phyloP scores from a whole-genome alignment of 1,139 yeast species.

The Taiozyma onychis region DNA sequence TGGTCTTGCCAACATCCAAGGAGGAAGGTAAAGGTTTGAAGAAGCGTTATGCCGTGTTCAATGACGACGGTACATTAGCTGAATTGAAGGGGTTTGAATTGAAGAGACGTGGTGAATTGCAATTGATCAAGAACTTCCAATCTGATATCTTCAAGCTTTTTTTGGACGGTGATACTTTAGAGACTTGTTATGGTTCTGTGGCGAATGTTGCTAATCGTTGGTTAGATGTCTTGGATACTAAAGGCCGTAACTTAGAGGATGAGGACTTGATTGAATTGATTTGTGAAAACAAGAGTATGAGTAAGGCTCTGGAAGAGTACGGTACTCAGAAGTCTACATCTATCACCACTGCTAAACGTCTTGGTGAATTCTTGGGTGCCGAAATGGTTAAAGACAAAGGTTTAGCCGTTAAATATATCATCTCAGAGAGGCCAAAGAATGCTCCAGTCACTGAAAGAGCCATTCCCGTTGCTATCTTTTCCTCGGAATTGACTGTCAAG shows the following conservation, averaged over 20 bases:
- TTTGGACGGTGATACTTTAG: constrained; percentile 75
- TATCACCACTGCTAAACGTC: constrained; percentile 86
- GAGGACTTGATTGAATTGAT: constrained; percentile 91
- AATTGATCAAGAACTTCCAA: constrained; percentile 90
- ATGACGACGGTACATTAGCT: constrained; percentile 88
- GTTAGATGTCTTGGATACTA: constrained; percentile 88
- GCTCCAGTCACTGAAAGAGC: constrained; percentile 97
- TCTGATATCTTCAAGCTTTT: constrained; percentile 90
- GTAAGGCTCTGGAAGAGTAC: constrained; percentile 84
- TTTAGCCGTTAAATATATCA: constrained; percentile 89
- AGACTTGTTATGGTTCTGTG: constrained; percentile 80
- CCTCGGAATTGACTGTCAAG: constrained; percentile 64
- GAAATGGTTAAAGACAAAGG: constrained; percentile 98
- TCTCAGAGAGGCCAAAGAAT: constrained; percentile 75
- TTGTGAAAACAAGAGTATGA: constrained; percentile 96
- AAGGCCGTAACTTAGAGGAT: constrained; percentile 84
- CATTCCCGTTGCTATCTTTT: constrained; percentile 91
- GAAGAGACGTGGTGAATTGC: constrained; percentile 94
- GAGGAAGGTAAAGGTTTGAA: constrained; percentile 97
- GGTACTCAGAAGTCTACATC: constrained; percentile 91
- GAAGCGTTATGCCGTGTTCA: constrained; percentile 95
- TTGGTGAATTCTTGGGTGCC: constrained; percentile 95
- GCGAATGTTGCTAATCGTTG: constrained; percentile 93
- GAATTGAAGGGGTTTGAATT: constrained; percentile 96
- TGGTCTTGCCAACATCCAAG: constrained; percentile 94